These are phyloP conservation scores for Plasmopara muralis DNA, from an alignment of 352 stramenopile species.

Conservation along the genomic window DNA sequence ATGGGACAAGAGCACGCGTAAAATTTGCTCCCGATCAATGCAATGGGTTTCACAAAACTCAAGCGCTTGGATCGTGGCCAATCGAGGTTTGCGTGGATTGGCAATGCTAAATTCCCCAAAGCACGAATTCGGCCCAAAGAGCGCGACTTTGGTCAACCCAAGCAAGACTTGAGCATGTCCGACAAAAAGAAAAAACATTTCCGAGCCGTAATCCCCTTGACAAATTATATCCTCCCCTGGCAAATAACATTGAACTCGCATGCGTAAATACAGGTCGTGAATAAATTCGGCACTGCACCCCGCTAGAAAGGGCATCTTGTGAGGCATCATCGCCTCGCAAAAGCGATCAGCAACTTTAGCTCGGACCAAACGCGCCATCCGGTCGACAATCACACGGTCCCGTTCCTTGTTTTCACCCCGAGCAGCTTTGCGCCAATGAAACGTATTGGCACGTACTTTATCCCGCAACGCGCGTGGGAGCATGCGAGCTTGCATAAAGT, in stretches of 20 bases:
- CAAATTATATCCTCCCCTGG: slow-evolving; percentile 72
- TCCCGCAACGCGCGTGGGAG: slow-evolving; percentile 60
- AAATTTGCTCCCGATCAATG: slow-evolving; percentile 41
- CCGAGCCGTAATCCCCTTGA: slow-evolving; percentile 71
- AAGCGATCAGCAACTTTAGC: slow-evolving; percentile 64
- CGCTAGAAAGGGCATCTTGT: slow-evolving; percentile 57
- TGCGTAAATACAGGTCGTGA: slow-evolving; percentile 68
- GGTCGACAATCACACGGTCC: slow-evolving; percentile 53
- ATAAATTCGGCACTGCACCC: slow-evolving; percentile 75
- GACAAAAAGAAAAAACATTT: slow-evolving; percentile 80
- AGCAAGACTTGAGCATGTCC: slow-evolving; percentile 70
- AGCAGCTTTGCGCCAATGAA: slow-evolving; percentile 68
- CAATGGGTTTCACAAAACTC: slow-evolving; percentile 79
- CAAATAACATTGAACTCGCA: slow-evolving; percentile 68
- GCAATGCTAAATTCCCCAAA: slow-evolving; percentile 81
- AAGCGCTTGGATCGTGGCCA: slow-evolving; percentile 70
- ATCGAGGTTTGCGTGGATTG: slow-evolving; percentile 52
- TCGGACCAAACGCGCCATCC: slow-evolving; percentile 70
- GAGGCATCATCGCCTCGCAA: slow-evolving; percentile 66
- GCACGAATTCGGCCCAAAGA: slow-evolving; percentile 60
- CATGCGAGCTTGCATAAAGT: slow-evolving; percentile 59
- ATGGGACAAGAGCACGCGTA: slow-evolving; percentile 41
- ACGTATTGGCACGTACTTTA: slow-evolving; percentile 74
- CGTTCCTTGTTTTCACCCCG: slow-evolving; percentile 57
- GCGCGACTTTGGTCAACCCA: slow-evolving; percentile 50